Conservation (phyloP, 352 stramenopile genomes). For the Phytophthora tentaculata region DNA sequence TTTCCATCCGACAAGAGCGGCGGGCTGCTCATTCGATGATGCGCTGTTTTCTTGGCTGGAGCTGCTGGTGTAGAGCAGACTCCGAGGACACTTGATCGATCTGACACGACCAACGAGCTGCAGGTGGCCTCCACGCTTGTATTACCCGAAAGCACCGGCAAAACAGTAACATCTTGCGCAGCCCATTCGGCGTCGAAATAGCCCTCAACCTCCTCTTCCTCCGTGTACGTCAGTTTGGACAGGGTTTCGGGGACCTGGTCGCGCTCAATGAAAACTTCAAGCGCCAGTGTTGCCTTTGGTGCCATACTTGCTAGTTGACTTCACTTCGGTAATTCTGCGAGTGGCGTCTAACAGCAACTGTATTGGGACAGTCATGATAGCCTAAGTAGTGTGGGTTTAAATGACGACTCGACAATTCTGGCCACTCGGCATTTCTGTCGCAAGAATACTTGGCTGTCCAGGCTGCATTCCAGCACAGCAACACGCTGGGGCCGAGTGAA, state of each 20-base stretch:
- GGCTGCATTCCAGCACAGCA: conserved; percentile 10
- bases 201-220: conserved; percentile 27
- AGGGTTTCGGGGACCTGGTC: conserved; percentile 22
- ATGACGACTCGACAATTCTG: conserved; percentile 12
- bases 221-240: conserved; percentile 33
- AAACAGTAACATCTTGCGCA: conserved; percentile 9
- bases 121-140: conserved; percentile 21
- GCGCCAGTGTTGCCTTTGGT: conserved; percentile 9
- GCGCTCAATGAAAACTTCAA: conserved; percentile 31
- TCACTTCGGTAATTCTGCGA: conserved; percentile 22
- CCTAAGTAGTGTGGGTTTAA: conserved; percentile 28
- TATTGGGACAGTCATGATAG: conserved; percentile 12
- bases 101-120: conserved; percentile 7
- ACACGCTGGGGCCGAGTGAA: conserved; percentile 8
- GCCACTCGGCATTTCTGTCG: conserved; percentile 34
- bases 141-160: neutral
- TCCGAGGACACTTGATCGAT: conserved; percentile 23
- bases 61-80: conserved; percentile 13
- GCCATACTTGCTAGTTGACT: conserved; percentile 20
- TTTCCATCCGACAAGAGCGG: conserved; percentile 5
- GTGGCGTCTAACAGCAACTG: conserved; percentile 16
- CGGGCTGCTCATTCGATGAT: conserved; percentile 17
- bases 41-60: conserved; percentile 6
- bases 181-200: conserved; percentile 32
- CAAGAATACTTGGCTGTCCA: conserved; percentile 27